Percentiles rank a stretch among this genome's conserved stretches.
Evolutionary conservation across 2,329 filamentous ascomycete genomes (phyloP).

Genomic region (Cladosporium oxysporum): DNA sequence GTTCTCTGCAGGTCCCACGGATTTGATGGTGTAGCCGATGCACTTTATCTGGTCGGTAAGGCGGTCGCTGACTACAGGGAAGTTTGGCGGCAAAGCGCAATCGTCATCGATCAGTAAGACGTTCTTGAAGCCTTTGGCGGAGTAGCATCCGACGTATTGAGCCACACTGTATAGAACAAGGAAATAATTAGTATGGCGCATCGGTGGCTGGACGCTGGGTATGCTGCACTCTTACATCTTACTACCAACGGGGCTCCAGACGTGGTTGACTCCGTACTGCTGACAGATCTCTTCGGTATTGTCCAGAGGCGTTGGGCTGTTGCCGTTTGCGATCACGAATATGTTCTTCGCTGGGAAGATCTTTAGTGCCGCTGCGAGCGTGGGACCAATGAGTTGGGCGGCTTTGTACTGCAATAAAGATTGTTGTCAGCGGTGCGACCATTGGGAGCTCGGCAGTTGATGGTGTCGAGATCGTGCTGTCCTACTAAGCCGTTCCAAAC

Average conservation of each 20-base stretch:
- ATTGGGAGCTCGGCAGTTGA: not conserved
- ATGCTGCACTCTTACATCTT: conserved; percentile 41
- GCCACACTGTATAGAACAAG: conserved; percentile 37
- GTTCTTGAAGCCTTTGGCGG: conserved; percentile 48
- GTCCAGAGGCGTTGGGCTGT: conserved; percentile 49
- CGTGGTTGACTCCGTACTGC: conserved; percentile 49
- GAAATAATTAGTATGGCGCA: not conserved
- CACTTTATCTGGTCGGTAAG: conserved; percentile 46
- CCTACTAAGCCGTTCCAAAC: not conserved
- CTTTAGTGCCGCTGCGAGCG: conserved; percentile 48
- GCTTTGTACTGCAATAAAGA: conserved; percentile 43
- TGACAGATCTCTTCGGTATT: conserved; percentile 50
- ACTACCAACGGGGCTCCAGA: conserved; percentile 52
- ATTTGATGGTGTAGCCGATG: conserved; percentile 54
- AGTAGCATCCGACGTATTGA: conserved; percentile 52
- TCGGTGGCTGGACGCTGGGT: not conserved
- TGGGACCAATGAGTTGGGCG: conserved; percentile 44
- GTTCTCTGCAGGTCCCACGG: conserved; percentile 25
- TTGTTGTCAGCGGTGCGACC: not conserved
- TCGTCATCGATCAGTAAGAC: conserved; percentile 55
- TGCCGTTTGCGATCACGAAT: conserved; percentile 53
- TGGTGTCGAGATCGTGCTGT: too few relatives aligned
- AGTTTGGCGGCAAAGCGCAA: conserved; percentile 50
- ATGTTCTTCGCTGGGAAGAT: conserved; percentile 44
- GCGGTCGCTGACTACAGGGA: conserved; percentile 50